Evolutionary conservation across 352 stramenopile genomes (phyloP), one percentile per base, ranked within the genome.

Genomic region (Aphanomyces euteiches): DNA sequence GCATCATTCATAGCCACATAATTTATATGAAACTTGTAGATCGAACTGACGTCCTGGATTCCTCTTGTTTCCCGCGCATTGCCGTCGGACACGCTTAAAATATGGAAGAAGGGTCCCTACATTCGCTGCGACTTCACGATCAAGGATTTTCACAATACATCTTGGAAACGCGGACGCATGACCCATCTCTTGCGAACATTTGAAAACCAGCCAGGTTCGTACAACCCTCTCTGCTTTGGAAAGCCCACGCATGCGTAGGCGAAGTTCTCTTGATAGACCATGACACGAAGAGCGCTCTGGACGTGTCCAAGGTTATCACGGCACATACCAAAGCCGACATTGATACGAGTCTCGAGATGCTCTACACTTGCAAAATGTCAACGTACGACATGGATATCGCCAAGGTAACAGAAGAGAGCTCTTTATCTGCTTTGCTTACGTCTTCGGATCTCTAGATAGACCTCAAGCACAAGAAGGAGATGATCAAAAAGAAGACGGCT

Each of bases 41-140:
- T 92, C 38, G 84, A 92, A 59, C 79, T 85, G 36, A 84, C 87
- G 40, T 93, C 86, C 69, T 93, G 86, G 86, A 81, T 93, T 43
- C 86, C 86, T 1, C 81, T 89, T 7, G 84, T 93, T 28, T 93
- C 86, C 19, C 88, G 80, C 73, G 84, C 89, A 36, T 72, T 93
- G 56, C 86, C 86, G 7, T 91, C 84, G 4, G 83, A 93, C 69
- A 89, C 81, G 38, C 81, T 91, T 56, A 80, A 75, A 28, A 80
- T 93, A 56, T 82, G 71, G 74, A 93, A 93, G 77, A 80, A 79
- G 38, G 83, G 86, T 36, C 80, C 83, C 43, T 77, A 88, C 40
- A 70, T 93, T 45, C 82, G 86, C 7, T 80, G 86, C 54, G 84
- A 93, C 70, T 90, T 76, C 60, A 78, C 80, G 21, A 78, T 92